phyloP scores from a whole-genome alignment of 179 eudicot genomes.

The Camellia oleifera region DNA sequence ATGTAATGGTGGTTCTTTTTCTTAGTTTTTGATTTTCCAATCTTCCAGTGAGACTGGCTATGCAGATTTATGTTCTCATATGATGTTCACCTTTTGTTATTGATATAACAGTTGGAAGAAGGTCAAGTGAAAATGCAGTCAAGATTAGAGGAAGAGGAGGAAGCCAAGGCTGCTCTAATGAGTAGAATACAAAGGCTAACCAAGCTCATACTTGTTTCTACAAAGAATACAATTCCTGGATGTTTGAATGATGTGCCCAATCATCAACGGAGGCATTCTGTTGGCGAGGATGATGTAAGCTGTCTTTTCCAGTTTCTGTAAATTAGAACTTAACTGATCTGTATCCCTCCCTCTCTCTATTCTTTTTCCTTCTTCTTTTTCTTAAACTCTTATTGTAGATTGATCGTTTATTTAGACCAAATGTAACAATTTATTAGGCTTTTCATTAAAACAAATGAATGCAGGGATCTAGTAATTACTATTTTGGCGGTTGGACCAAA shows the following conservation, averaged over 20 bases:
- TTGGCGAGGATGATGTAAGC: conserved; percentile 68
- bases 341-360: background rate
- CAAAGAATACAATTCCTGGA: conserved; percentile 78
- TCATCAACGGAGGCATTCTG: conserved; percentile 58
- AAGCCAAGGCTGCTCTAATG: conserved; percentile 98
- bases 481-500: background rate
- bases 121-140: conserved; percentile 99
- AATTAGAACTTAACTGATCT: background rate
- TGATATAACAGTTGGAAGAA: conserved; percentile 75
- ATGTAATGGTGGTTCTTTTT: background rate
- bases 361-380: background rate
- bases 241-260: conserved; percentile 40
- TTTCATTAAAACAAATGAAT: too few relatives aligned
- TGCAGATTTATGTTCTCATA: conserved; percentile 2
- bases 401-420: background rate
- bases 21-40: background rate
- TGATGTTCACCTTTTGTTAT: conserved; percentile 2
- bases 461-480: background rate
- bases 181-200: conserved; percentile 98
- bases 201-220: conserved; percentile 91
- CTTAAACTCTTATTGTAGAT: background rate
- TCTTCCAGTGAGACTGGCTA: background rate
- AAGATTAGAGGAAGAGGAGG: conserved; percentile 96
- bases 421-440: background rate
- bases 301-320: background rate